phyloP scores from a whole-genome alignment of 1,284 basidiomycete genomes.

The Clitocybe nebularis region DNA sequence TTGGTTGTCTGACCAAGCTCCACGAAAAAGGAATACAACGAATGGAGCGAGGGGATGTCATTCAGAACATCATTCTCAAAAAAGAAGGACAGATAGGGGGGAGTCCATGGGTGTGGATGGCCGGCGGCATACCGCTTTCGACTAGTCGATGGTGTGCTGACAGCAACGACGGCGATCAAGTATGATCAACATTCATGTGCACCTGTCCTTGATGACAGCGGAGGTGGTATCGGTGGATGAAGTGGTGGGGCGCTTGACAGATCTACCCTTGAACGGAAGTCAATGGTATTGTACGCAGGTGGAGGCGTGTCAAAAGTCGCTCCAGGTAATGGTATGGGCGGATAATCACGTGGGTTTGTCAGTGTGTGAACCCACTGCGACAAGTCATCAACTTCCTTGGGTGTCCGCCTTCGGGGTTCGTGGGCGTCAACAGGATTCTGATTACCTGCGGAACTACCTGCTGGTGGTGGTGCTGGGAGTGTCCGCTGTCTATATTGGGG shows the following conservation, averaged over 20 bases:
- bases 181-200: neutral
- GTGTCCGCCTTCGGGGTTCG: constrained; percentile 8
- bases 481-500: constrained; percentile 14
- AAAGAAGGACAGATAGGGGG: neutral
- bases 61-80: neutral
- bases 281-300: constrained; percentile 29
- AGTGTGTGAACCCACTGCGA: constrained; percentile 23
- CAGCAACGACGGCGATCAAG: too few species aligned
- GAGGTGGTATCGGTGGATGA: neutral
- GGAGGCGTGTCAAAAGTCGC: constrained; percentile 30
- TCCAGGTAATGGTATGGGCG: constrained; percentile 8
- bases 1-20: neutral
- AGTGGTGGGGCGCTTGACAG: neutral
- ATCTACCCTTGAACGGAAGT: constrained; percentile 14
- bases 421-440: neutral
- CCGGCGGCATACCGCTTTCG: neutral
- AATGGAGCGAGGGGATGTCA: neutral
- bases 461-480: constrained; percentile 18
- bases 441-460: constrained; percentile 6
- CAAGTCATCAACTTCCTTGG: constrained; percentile 22
- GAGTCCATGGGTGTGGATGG: too few species aligned
- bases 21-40: neutral
- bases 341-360: constrained; percentile 7
- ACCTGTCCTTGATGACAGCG: neutral
- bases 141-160: too few species aligned